Conservation (phyloP, 1,284 basidiomycete species). For the Microbotryum saponariae region DNA sequence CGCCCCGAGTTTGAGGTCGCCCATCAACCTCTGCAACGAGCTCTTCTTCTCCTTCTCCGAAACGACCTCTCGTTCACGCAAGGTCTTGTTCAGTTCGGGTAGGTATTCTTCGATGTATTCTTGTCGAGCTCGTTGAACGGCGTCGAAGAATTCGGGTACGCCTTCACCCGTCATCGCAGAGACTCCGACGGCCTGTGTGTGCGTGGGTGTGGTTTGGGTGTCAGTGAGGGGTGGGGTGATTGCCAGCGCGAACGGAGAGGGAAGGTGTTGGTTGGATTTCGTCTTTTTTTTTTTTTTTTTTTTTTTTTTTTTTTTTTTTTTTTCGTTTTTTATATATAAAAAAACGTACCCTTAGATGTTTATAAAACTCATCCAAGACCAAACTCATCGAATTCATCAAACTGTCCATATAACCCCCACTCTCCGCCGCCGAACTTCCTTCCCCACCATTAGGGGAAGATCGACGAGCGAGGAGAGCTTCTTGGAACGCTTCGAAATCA, state of each 20-base stretch:
- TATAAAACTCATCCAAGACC: conserved; percentile 97
- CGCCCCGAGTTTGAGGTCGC: conserved; percentile 61
- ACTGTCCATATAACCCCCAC: conserved; percentile 96
- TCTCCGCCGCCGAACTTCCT: conserved; percentile 59
- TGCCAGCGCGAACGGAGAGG: too few species aligned
- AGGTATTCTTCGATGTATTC: conserved; percentile 88
- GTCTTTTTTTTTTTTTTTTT: too few species aligned
- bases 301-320: too few species aligned
- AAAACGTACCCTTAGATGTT: conserved; percentile 72
- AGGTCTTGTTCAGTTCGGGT: conserved; percentile 72
- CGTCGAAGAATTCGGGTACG: conserved; percentile 80
- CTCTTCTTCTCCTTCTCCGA: conserved; percentile 44
- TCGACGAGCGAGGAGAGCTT: conserved; percentile 43
- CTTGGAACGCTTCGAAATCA: conserved; percentile 74
- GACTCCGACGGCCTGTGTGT: conserved; percentile 75
- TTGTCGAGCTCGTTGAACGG: conserved; percentile 74
- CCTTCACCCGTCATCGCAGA: conserved; percentile 92
- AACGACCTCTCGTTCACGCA: conserved; percentile 42
- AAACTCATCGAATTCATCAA: conserved; percentile 99
- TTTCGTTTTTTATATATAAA: too few species aligned
- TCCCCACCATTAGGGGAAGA: conserved; percentile 47
- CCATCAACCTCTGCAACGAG: conserved; percentile 72
- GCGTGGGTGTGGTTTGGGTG: neutral
- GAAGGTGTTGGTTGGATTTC: neutral
- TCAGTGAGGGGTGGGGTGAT: neutral